Evolutionary conservation across 352 stramenopile genomes (phyloP), one percentile per base, ranked within the genome.

Genomic region (Globisporangium abappressorium): DNA sequence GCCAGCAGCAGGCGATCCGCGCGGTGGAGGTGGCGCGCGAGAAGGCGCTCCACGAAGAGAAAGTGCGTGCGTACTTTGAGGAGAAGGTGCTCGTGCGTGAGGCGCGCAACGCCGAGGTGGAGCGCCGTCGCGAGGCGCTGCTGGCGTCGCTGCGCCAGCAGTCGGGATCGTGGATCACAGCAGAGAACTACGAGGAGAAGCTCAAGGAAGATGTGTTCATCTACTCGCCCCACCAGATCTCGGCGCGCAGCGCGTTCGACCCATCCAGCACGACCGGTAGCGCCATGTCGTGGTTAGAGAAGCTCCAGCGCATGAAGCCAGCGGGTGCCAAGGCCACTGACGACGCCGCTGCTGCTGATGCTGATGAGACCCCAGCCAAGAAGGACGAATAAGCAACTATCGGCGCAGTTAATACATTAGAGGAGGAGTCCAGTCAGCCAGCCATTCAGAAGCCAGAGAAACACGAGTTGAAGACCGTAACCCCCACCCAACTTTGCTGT

Each of bases 261-360:
- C 81, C 84, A 51, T 88, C 77, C 30, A 84, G 66, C 60, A 80
- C 82, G 63, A 89, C 79, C 24, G 81, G 80, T 63, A 92, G 81
- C 64, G 85, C 87, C 55, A 75, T 93, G 62, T 94, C 87, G 66
- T 95, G 87, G 87, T 73, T 95, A 66, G 87, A 95, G 75, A 92
- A 92, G 73, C 77, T 95, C 58, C 85, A 95, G 78, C 86, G 83
- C 38, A 95, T 95, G 87, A 93, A 90, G 75, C 87, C 87, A 20
- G 80, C 78, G 22, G 87, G 85, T 20, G 57, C 85, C 56, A 70
- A 82, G 64, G 56, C 73, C 33, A 72, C 36, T 57, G 69, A 65
- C 22, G 71, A 79, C n/a, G 70, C 73, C 12, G 72, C 64, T 8
- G 65, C 69, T 22, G 81, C 71, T 33, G 68, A 77, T 38, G 30